Evolutionary conservation across 2,329 filamentous ascomycete species (phyloP).

Genomic region (Shiraia bambusicola): DNA sequence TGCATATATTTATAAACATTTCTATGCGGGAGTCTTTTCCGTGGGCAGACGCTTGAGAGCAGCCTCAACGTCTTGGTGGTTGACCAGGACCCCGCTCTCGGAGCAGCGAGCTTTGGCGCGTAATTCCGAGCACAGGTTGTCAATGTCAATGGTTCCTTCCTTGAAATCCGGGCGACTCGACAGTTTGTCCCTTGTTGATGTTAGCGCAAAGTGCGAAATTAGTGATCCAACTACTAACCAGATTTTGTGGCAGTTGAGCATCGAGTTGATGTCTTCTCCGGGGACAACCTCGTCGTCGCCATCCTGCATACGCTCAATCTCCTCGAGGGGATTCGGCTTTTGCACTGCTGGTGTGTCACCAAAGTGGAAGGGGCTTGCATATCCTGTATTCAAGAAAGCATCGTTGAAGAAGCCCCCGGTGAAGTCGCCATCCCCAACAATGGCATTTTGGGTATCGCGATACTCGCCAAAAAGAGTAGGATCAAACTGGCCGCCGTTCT

Average conservation of each 20-base stretch:
- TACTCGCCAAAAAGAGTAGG: conserved; percentile 91
- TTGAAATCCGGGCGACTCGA: conserved; percentile 85
- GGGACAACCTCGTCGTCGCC: conserved; percentile 67
- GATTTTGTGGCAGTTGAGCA: conserved; percentile 85
- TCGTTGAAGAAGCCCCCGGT: conserved; percentile 71
- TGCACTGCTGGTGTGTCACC: conserved; percentile 47
- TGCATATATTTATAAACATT: conserved; percentile 2
- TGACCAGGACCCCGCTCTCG: conserved; percentile 83
- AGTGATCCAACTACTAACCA: conserved; percentile 65
- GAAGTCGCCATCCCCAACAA: conserved; percentile 69
- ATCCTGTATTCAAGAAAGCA: conserved; percentile 74
- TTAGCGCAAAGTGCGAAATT: conserved; percentile 30
- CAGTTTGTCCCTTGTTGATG: conserved; percentile 73
- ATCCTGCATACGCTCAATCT: conserved; percentile 75
- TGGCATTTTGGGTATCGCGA: conserved; percentile 82
- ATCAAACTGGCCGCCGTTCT: conserved; percentile 85
- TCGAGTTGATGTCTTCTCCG: conserved; percentile 60
- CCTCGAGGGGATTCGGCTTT: conserved; percentile 68
- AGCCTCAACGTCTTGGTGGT: conserved; percentile 81
- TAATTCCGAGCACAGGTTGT: conserved; percentile 87
- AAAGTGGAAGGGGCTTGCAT: conserved; percentile 79
- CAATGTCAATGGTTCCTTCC: conserved; percentile 88
- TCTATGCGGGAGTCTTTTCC: conserved; percentile 16
- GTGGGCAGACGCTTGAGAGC: conserved; percentile 50
- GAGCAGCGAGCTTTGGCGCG: conserved; percentile 96